A percentile compares a stretch with the other conserved stretches of the same genome.
Evolutionary conservation across 768 basidiomycete genomes (phyloP).

Genomic region (Mycena epipterygia): DNA sequence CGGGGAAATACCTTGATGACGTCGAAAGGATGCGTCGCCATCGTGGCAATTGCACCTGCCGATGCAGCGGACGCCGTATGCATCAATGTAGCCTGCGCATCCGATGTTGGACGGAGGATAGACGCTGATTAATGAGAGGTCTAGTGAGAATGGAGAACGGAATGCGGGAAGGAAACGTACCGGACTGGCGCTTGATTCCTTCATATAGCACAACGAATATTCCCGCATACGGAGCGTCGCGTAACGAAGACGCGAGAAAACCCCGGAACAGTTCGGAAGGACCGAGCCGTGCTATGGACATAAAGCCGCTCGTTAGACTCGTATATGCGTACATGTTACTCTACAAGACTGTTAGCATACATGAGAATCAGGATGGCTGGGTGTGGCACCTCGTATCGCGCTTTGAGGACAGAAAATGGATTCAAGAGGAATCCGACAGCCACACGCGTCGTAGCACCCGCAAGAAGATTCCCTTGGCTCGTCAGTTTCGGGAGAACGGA

Average conservation of each 20-base stretch:
- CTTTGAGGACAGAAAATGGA: slow-evolving; percentile 92
- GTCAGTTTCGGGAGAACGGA: slow-evolving; percentile 82
- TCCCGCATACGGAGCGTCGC: slow-evolving; percentile 96
- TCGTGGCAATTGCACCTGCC: slow-evolving; percentile 87
- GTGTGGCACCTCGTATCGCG: slow-evolving; percentile 84
- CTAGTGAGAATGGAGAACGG: slow-evolving; percentile 18
- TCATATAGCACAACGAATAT: slow-evolving; percentile 92
- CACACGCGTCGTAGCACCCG: slow-evolving; percentile 87
- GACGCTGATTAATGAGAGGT: slow-evolving; percentile 48
- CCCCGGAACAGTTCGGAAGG: slow-evolving; percentile 89
- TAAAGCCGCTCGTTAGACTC: slow-evolving; percentile 70
- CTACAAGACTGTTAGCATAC: slow-evolving; percentile 51
- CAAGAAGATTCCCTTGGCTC: slow-evolving; percentile 84
- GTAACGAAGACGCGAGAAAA: slow-evolving; percentile 87
- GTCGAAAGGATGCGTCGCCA: slow-evolving; percentile 93
- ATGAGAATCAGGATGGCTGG: neutral
- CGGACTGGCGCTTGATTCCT: slow-evolving; percentile 80
- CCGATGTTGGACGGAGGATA: slow-evolving; percentile 58
- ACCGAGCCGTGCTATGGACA: slow-evolving; percentile 75
- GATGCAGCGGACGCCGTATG: slow-evolving; percentile 80
- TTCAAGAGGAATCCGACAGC: slow-evolving; percentile 88
- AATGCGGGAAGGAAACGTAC: slow-evolving; percentile 53
- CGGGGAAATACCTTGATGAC: slow-evolving; percentile 82
- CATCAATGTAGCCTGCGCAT: slow-evolving; percentile 62
- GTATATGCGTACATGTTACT: slow-evolving; percentile 84